phyloP scores from a whole-genome alignment of 331 rosid species.

The Quercus lobata region DNA sequence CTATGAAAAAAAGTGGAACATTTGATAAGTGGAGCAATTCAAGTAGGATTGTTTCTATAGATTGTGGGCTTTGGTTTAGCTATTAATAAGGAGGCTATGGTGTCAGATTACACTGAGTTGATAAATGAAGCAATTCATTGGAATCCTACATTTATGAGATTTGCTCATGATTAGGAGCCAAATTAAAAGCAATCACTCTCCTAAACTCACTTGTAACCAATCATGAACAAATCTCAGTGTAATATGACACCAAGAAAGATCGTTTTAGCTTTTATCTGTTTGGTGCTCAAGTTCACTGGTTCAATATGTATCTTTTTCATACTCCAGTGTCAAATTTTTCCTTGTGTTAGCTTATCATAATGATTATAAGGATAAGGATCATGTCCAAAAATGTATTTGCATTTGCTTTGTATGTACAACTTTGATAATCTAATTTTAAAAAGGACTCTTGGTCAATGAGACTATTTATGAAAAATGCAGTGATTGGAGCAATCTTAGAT shows the following conservation, averaged over 20 bases:
- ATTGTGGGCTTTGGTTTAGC: no score
- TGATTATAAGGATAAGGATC: background rate
- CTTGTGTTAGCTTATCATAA: background rate
- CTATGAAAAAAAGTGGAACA: no score
- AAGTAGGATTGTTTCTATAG: no score
- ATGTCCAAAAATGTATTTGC: background rate
- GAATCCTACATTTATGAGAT: no score
- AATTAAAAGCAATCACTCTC: no score
- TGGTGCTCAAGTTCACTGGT: background rate
- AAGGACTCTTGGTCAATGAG: background rate
- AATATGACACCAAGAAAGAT: background rate
- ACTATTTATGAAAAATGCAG: background rate
- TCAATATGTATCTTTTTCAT: background rate
- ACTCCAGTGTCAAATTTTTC: background rate
- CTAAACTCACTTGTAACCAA: no score
- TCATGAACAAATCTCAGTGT: no score
- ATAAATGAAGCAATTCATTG: no score
- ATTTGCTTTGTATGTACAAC: background rate
- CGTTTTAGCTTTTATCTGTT: background rate
- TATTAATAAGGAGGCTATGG: no score
- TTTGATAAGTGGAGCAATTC: no score
- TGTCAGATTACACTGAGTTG: no score
- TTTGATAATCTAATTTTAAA: background rate
- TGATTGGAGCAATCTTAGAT: background rate
- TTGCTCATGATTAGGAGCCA: no score